Conservation (phyloP, 2,329 filamentous ascomycete species). For the Fusarium verticillioides region DNA sequence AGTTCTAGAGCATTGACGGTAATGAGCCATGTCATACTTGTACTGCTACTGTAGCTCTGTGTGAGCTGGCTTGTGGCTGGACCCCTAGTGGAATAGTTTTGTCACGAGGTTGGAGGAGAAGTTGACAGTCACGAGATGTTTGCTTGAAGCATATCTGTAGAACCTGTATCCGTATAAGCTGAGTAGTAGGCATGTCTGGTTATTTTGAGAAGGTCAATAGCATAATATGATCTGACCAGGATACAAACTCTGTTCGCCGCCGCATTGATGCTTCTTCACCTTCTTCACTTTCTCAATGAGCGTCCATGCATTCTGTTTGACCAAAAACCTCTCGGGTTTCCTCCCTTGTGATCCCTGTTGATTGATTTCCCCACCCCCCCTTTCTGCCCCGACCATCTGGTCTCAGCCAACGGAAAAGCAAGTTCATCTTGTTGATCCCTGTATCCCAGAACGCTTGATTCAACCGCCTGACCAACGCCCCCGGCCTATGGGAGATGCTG, state of each 20-base stretch:
- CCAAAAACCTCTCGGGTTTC: slow-evolving; percentile 24
- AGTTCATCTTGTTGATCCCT: slow-evolving; percentile 17
- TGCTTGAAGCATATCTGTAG: neutral
- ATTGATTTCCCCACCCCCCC: slow-evolving; percentile 6
- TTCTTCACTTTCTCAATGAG: neutral
- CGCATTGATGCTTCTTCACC: neutral
- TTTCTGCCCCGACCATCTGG: slow-evolving; percentile 37
- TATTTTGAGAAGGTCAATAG: slow-evolving; percentile 7
- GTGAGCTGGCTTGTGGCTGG: slow-evolving; percentile 12
- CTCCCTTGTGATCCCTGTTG: slow-evolving; percentile 25
- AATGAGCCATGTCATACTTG: neutral
- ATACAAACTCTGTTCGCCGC: neutral
- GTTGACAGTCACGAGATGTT: slow-evolving; percentile 11
- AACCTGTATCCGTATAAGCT: neutral
- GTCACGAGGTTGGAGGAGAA: slow-evolving; percentile 2
- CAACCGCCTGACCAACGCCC: slow-evolving; percentile 43
- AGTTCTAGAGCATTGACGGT: neutral
- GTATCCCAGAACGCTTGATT: slow-evolving; percentile 42
- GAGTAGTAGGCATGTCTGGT: neutral
- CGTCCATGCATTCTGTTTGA: neutral
- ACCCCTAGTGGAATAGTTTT: neutral
- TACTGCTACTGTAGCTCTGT: neutral
- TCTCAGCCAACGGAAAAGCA: slow-evolving; percentile 26
- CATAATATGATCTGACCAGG: slow-evolving; percentile 22
- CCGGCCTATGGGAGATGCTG: slow-evolving; percentile 34